Evolutionary conservation across 176 grass and related monocot species (phyloP).

Genomic region (Areca catechu): DNA sequence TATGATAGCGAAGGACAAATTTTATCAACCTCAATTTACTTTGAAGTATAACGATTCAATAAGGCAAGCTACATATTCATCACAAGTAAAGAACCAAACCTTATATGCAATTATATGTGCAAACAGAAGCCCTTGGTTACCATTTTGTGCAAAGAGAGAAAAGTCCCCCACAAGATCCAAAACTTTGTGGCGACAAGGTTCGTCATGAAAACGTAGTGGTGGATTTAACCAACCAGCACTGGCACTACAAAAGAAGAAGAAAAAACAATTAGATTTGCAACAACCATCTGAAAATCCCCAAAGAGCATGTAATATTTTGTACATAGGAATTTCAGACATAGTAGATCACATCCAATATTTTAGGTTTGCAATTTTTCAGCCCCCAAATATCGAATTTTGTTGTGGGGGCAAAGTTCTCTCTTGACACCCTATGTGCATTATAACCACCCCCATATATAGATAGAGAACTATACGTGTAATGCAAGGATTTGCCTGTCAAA

Average conservation of each 20-base stretch:
- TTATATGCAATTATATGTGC: constrained; percentile 84
- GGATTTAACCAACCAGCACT: constrained; percentile 74
- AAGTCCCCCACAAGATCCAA: constrained; percentile 91
- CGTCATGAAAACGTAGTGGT: constrained; percentile 63
- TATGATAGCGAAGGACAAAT: too few species aligned
- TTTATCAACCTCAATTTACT: not conserved
- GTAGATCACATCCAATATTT: too few species aligned
- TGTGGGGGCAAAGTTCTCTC: too few species aligned
- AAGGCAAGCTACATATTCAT: not conserved
- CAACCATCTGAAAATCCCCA: too few species aligned
- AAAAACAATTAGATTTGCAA: constrained; percentile 7
- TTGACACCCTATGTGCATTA: too few species aligned
- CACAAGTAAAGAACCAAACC: constrained; percentile 34
- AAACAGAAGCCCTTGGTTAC: constrained; percentile 65
- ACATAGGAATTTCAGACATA: too few species aligned
- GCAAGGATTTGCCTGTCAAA: too few species aligned
- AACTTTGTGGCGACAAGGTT: constrained; percentile 88
- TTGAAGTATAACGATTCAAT: not conserved
- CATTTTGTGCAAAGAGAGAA: constrained; percentile 80
- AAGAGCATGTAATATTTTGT: too few species aligned
- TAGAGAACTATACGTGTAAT: too few species aligned
- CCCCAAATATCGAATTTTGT: too few species aligned
- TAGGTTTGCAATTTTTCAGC: too few species aligned
- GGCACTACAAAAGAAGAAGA: constrained; percentile 37
- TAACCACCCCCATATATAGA: too few species aligned